Conservation (phyloP, 306 rosid genomes). For the Quercus rubra region DNA sequence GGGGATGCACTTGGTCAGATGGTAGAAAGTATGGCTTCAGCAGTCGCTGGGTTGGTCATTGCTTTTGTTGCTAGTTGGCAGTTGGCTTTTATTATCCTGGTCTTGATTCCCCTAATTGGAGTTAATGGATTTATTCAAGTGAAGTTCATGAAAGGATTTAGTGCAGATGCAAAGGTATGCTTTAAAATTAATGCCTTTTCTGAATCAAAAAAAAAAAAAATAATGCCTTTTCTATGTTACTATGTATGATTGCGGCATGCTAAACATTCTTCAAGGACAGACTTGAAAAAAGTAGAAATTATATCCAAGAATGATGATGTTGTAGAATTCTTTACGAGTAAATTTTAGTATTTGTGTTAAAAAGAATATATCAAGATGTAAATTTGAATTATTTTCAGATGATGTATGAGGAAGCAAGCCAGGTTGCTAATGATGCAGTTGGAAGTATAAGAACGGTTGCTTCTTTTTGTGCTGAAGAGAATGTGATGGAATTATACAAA, state of each 20-base stretch:
- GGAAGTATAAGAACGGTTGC: slow-evolving; percentile 61
- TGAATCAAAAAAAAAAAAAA: neutral
- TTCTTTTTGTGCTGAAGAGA: slow-evolving; percentile 68
- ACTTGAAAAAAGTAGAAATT: neutral
- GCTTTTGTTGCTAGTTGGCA: slow-evolving; percentile 54
- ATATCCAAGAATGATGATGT: neutral
- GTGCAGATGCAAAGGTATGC: slow-evolving; percentile 55
- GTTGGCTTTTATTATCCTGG: slow-evolving; percentile 44
- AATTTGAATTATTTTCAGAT: slow-evolving; percentile 26
- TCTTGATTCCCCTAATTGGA: slow-evolving; percentile 40
- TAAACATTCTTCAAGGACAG: neutral
- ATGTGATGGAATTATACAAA: slow-evolving; percentile 49
- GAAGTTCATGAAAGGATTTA: slow-evolving; percentile 44
- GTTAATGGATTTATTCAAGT: slow-evolving; percentile 42
- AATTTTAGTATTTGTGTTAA: neutral
- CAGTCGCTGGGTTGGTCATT: slow-evolving; percentile 30
- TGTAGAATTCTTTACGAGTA: neutral
- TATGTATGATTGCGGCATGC: neutral
- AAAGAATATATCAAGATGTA: neutral
- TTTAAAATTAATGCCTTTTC: neutral
- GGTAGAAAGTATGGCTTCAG: slow-evolving; percentile 47
- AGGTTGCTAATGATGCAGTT: slow-evolving; percentile 60
- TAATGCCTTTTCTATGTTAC: neutral
- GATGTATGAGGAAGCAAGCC: slow-evolving; percentile 68
- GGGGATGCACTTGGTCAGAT: slow-evolving; percentile 59